Evolutionary conservation across 371 early-diverging fungal species (phyloP).

Genomic region (Rhizopus microsporus): DNA sequence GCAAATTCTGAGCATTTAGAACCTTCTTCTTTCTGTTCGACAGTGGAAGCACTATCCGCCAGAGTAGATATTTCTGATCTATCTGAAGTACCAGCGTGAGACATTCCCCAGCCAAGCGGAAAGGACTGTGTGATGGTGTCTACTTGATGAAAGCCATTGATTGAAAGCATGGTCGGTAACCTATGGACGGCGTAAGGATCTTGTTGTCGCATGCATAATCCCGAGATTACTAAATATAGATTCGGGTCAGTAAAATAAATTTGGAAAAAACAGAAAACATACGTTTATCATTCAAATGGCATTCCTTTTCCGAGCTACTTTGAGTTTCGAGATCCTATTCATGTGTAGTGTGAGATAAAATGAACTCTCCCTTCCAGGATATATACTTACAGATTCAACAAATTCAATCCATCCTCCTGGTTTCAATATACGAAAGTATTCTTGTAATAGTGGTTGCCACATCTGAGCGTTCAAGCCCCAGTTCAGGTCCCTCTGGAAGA

Average conservation of each 20-base stretch:
- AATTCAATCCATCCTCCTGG: slow-evolving; percentile 54
- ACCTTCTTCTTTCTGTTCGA: slow-evolving; percentile 3
- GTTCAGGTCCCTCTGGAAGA: slow-evolving; percentile 48
- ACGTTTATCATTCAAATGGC: slow-evolving; percentile 43
- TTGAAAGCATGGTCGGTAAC: slow-evolving; percentile 47
- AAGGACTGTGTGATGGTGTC: slow-evolving; percentile 37
- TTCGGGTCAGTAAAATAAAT: background rate
- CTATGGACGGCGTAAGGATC: slow-evolving; percentile 48
- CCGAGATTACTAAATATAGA: slow-evolving; percentile 32
- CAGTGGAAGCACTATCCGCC: background rate
- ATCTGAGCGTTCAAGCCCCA: slow-evolving; percentile 31
- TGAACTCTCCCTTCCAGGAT: background rate
- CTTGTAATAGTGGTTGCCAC: slow-evolving; percentile 39
- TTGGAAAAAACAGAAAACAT: slow-evolving; percentile 10
- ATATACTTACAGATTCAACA: slow-evolving; percentile 35
- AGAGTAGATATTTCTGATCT: background rate
- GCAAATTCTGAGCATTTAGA: slow-evolving; percentile 30
- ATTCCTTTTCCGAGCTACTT: slow-evolving; percentile 33
- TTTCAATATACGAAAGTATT: slow-evolving; percentile 41
- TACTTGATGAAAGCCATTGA: slow-evolving; percentile 38
- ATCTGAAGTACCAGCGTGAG: slow-evolving; percentile 14
- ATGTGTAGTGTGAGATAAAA: background rate
- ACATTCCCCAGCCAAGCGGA: slow-evolving; percentile 46
- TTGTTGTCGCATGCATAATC: slow-evolving; percentile 41
- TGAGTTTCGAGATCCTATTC: slow-evolving; percentile 45